Conservation (phyloP, 352 stramenopile species). For the Pythium phragmitis region DNA sequence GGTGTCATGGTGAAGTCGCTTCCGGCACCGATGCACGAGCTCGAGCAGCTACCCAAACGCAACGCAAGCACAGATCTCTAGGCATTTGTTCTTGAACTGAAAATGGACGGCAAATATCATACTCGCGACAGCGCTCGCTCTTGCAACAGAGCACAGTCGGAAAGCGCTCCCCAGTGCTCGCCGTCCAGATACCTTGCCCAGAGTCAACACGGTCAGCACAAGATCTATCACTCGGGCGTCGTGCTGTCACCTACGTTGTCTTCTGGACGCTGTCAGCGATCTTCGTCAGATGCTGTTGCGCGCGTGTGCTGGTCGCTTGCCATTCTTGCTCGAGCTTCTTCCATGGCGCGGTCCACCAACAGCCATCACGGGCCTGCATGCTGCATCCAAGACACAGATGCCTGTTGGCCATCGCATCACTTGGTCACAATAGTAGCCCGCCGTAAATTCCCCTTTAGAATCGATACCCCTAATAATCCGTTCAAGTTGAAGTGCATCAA, state of each 20-base stretch:
- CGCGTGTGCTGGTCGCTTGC: constrained; percentile 40
- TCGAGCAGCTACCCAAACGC: constrained; percentile 50
- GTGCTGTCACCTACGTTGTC: constrained; percentile 44
- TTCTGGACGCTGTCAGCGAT: constrained; percentile 73
- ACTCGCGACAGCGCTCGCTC: constrained; percentile 50
- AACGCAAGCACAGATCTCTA: not conserved
- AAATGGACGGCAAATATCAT: not conserved
- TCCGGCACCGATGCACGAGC: constrained; percentile 63
- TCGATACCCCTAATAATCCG: not conserved
- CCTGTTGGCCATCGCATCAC: constrained; percentile 3
- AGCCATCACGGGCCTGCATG: constrained; percentile 14
- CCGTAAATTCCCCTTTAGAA: not conserved
- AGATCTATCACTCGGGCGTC: not conserved
- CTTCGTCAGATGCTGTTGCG: constrained; percentile 64
- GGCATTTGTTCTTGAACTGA: not conserved
- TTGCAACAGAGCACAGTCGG: constrained; percentile 48
- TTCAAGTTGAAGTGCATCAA: constrained; percentile 9
- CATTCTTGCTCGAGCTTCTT: constrained; percentile 70
- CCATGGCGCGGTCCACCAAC: constrained; percentile 65
- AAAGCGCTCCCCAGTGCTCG: constrained; percentile 60
- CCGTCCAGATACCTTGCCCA: constrained; percentile 53
- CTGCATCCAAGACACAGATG: not conserved
- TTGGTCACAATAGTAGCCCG: constrained; percentile 8
- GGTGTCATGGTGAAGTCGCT: constrained; percentile 49
- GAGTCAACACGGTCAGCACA: not conserved